A percentile compares a stretch with the other conserved stretches of the same genome.
Evolutionary conservation across 148 eudicot species (phyloP).

Genomic region (Chenopodium album): DNA sequence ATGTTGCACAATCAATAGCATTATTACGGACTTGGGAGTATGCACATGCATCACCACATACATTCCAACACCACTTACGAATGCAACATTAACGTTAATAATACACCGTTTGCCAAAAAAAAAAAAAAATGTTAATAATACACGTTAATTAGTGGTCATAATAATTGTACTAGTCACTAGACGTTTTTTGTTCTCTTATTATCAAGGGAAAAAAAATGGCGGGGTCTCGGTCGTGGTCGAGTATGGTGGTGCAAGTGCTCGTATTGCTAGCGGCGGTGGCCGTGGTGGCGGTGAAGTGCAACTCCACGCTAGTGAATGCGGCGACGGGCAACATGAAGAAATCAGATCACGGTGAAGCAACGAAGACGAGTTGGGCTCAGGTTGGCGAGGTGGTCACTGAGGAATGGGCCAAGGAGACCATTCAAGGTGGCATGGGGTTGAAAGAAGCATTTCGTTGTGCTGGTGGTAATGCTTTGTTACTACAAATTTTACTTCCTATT

Average conservation of each 20-base stretch:
- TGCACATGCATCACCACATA: too few species aligned
- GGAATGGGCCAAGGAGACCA: conserved; percentile 9
- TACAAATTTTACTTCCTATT: too few species aligned
- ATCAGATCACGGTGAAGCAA: background rate
- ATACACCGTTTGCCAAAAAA: too few species aligned
- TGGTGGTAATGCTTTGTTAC: too few species aligned
- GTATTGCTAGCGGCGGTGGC: background rate
- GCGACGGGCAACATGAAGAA: background rate
- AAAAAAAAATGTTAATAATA: too few species aligned
- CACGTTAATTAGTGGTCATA: too few species aligned
- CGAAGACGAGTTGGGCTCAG: background rate
- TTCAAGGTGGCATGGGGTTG: conserved; percentile 21
- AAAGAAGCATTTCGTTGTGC: background rate
- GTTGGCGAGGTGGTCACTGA: background rate
- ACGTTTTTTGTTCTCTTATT: too few species aligned
- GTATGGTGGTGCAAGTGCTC: background rate
- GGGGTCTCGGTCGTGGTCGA: background rate
- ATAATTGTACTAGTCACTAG: too few species aligned
- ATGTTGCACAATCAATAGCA: too few species aligned
- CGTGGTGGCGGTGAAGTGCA: background rate
- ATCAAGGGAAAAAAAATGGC: background rate
- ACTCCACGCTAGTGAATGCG: background rate
- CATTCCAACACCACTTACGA: too few species aligned
- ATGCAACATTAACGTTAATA: too few species aligned
- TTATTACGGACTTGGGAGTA: too few species aligned